Evolutionary conservation across 1,284 basidiomycete genomes (phyloP).

Genomic region (Xerocomus tenax): DNA sequence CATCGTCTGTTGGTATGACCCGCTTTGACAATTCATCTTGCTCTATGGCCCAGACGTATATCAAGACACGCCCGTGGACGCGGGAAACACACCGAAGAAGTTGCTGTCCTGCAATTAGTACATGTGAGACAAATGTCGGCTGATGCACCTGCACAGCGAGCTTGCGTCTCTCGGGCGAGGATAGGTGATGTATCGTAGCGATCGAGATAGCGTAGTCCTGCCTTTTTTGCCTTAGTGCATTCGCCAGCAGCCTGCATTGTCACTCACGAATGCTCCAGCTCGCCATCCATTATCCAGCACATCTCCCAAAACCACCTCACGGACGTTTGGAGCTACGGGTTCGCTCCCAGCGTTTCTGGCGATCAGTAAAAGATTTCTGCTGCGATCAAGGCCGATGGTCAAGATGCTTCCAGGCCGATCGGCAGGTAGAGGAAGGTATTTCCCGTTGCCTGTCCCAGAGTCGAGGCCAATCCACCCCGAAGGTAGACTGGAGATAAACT

Average conservation of each 20-base stretch:
- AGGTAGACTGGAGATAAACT: conserved; percentile 70
- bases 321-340: conserved; percentile 23
- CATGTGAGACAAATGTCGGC: background rate
- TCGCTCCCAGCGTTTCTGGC: conserved; percentile 53
- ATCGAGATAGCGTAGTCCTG: conserved; percentile 94
- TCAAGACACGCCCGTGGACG: conserved; percentile 67
- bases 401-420: conserved; percentile 53
- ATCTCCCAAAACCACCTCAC: conserved; percentile 74
- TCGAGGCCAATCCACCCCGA: conserved; percentile 83
- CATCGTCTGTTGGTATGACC: conserved; percentile 38
- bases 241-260: too few relatives aligned
- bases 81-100: conserved; percentile 59
- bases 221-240: conserved; percentile 1
- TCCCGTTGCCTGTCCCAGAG: conserved; percentile 94
- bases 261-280: conserved; percentile 65
- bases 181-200: conserved; percentile 89
- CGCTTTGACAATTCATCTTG: conserved; percentile 81
- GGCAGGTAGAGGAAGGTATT: conserved; percentile 72
- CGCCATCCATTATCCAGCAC: conserved; percentile 67
- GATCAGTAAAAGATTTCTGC: conserved; percentile 66
- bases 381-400: conserved; percentile 80
- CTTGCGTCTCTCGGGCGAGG: conserved; percentile 64
- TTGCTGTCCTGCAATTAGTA: conserved; percentile 37
- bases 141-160: conserved; percentile 59
- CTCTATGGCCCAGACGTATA: conserved; percentile 98